A percentile compares a stretch with the other conserved stretches of the same genome.
Conservation (phyloP, 78 protist genomes). For the Isochrysis galbana region DNA sequence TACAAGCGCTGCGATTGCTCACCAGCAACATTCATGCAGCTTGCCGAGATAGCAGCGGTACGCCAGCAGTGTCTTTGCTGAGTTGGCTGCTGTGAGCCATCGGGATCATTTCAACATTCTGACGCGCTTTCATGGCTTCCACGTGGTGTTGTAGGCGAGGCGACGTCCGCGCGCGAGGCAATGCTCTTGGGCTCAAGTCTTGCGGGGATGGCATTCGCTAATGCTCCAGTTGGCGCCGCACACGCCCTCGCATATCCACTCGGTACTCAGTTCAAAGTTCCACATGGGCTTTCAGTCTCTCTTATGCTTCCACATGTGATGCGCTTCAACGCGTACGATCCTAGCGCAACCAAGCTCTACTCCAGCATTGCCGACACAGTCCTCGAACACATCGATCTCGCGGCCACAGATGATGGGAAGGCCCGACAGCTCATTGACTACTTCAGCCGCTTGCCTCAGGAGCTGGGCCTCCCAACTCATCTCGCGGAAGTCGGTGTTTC, state of each 20-base stretch:
- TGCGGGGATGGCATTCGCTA: conserved; percentile 34
- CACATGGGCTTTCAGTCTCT: background rate
- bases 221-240: conserved; percentile 33
- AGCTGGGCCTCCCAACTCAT: background rate
- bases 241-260: conserved; percentile 35
- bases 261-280: background rate
- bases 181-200: background rate
- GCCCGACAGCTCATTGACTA: background rate
- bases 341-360: background rate
- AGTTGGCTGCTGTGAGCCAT: too few relatives aligned
- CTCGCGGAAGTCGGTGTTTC: background rate
- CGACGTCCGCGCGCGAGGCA: background rate
- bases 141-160: background rate
- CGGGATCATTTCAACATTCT: too few relatives aligned
- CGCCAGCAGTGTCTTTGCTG: too few relatives aligned
- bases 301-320: conserved; percentile 28
- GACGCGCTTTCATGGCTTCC: too few relatives aligned
- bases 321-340: background rate
- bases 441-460: background rate
- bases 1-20: too few relatives aligned
- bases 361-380: background rate
- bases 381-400: background rate
- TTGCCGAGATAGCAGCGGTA: too few relatives aligned
- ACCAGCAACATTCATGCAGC: too few relatives aligned
- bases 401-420: too few relatives aligned